Percentiles rank a stretch among this genome's conserved stretches.
Evolutionary conservation across 2,329 filamentous ascomycete species (phyloP).

Genomic region (Periglandula ipomoeae): DNA sequence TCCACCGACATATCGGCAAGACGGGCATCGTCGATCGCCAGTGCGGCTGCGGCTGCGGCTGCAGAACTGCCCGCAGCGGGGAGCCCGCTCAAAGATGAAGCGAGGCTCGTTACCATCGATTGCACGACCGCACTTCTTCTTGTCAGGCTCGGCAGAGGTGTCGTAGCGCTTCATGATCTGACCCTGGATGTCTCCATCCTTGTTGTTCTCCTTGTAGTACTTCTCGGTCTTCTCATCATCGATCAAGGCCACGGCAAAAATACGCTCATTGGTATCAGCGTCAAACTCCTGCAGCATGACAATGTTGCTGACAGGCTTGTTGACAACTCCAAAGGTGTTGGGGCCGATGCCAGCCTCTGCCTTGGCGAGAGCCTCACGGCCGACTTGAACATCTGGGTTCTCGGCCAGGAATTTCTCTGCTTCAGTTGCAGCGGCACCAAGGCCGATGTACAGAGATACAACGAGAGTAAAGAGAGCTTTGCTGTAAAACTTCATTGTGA

Average conservation of each 20-base stretch:
- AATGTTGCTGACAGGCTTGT: constrained; percentile 10
- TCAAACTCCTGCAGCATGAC: constrained; percentile 10
- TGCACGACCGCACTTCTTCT: neutral
- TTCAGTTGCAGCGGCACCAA: neutral
- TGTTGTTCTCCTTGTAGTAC: constrained; percentile 10
- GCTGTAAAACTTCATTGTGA: constrained; percentile 2
- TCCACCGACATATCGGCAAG: constrained; percentile 7
- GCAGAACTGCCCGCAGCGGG: constrained; percentile 10
- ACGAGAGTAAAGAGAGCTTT: constrained; percentile 1
- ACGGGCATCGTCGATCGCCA: constrained; percentile 1
- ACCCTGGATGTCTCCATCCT: constrained; percentile 4
- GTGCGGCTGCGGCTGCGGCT: constrained; percentile 8
- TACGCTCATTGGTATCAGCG: constrained; percentile 10
- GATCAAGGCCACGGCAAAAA: constrained; percentile 10
- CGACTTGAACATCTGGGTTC: constrained; percentile 10
- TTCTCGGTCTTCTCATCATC: constrained; percentile 9
- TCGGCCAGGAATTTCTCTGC: constrained; percentile 7
- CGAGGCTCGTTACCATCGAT: neutral
- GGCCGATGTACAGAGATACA: neutral
- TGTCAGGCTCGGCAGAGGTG: neutral
- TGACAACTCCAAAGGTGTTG: constrained; percentile 11
- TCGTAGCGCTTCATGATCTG: constrained; percentile 1
- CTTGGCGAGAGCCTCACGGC: constrained; percentile 9
- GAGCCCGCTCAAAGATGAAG: constrained; percentile 7
- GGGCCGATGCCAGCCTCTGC: constrained; percentile 6